Evolutionary conservation across 2,329 filamentous ascomycete genomes (phyloP).

Genomic region (Arthrobotrys conoides): DNA sequence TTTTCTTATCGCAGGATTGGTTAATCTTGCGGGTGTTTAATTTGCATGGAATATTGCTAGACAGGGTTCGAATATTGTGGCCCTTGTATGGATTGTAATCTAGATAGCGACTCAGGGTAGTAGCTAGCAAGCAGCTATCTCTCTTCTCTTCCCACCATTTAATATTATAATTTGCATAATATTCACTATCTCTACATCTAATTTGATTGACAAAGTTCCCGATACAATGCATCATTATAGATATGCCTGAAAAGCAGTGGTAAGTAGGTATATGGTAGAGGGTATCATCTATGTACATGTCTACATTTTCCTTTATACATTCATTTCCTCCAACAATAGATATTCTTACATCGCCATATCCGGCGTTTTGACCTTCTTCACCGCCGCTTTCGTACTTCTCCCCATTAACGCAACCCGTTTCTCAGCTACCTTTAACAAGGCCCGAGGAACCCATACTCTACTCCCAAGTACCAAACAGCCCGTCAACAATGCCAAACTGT

Average conservation of each 20-base stretch:
- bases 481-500: slow-evolving; percentile 85
- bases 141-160: too few species aligned
- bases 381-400: not conserved
- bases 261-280: slow-evolving; percentile 40
- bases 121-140: not conserved
- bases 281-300: slow-evolving; percentile 60
- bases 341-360: slow-evolving; percentile 41
- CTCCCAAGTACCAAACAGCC: slow-evolving; percentile 84
- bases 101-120: not conserved
- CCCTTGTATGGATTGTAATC: slow-evolving; percentile 7
- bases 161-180: too few species aligned
- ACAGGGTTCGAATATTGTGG: not conserved
- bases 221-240: not conserved
- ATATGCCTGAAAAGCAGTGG: not conserved
- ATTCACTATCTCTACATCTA: too few species aligned
- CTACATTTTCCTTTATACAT: slow-evolving; percentile 20
- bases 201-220: not conserved
- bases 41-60: not conserved
- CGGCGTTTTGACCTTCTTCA: slow-evolving; percentile 16
- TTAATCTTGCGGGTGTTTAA: not conserved
- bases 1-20: not conserved
- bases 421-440: slow-evolving; percentile 74
- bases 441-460: slow-evolving; percentile 79
- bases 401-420: slow-evolving; percentile 48
- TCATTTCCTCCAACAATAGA: not conserved